Percentiles rank a stretch among this genome's conserved stretches.
Evolutionary conservation across 345 rosid species (phyloP).

Genomic region (Balakata baccata): DNA sequence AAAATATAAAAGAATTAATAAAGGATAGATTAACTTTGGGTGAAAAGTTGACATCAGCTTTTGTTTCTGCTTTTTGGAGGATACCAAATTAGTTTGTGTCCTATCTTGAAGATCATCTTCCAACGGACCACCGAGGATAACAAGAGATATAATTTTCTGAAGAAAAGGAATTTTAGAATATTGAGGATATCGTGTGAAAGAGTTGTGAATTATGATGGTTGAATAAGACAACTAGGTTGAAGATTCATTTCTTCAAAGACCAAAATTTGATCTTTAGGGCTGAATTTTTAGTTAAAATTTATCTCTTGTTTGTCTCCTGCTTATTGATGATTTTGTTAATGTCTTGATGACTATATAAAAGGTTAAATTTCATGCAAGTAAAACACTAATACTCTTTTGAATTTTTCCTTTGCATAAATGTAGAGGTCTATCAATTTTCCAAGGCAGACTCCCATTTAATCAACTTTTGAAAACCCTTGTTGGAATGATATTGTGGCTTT

Average conservation of each 20-base stretch:
- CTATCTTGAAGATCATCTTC: neutral
- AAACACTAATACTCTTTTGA: no score
- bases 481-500: neutral
- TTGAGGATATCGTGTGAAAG: neutral
- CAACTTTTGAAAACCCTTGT: neutral
- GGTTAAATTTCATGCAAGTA: no score
- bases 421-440: no score
- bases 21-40: no score
- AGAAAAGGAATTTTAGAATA: neutral
- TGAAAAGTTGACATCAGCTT: no score
- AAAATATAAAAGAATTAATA: no score
- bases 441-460: neutral
- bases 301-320: no score
- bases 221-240: neutral
- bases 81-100: neutral
- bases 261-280: neutral
- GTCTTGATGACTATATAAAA: no score
- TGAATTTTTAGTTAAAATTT: neutral
- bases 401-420: no score
- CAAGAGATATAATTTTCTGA: neutral
- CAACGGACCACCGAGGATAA: slow-evolving; percentile 8
- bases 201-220: neutral
- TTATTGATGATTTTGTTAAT: no score
- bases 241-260: neutral
- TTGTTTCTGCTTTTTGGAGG: no score